Evolutionary conservation across 768 basidiomycete genomes (phyloP), one percentile per base, ranked within the genome.

Genomic region (Lentinula raphanica): DNA sequence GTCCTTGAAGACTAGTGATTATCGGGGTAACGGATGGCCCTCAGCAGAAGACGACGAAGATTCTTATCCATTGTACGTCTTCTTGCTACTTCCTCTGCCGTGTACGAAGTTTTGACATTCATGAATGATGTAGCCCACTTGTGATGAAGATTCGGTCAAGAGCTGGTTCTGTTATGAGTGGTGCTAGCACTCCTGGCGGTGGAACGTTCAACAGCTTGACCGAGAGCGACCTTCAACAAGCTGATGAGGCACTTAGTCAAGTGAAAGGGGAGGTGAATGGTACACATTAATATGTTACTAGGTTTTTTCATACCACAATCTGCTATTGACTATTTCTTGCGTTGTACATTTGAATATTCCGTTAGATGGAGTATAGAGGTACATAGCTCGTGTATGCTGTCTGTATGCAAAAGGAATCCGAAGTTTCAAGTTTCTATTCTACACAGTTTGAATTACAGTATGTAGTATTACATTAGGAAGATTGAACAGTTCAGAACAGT

Each of bases 101-200:
- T 21, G 12, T 44, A 1, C 8, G n/a, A 8, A 25, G 55, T 8
- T 11, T 54, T 11, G 55, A 31, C 59, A 65, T 39, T 63, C n/a
- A n/a, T 57, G 15, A 40, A 49, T 38, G 58, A 32, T 59, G 54
- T 64, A 92, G 90, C 86, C 92, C 90, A 0, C 75, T 94, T 58
- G 89, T 92, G 23, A 90, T 92, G 85, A 94, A 94, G 72, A 87
- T 93, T 21, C 87, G 92, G 49, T 92, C 89, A 32, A 84, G 91
- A 55, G 81, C 86, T 2, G 85, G 85, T 49, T 94, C 91, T 19
- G 84, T 94, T 15, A 78, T 79, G 66, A 82, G 80, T 51, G 80
- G 80, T 12, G 77, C 72, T 76, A 94, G 90, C 67, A 97, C 96
- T 7, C 92, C 93, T 0, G 95, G 92, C 1, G 90, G 89, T n/a